Evolutionary conservation across 2,329 filamentous ascomycete species (phyloP), one percentile per base, ranked within the genome.

Genomic region (Pseudocercospora vitis): DNA sequence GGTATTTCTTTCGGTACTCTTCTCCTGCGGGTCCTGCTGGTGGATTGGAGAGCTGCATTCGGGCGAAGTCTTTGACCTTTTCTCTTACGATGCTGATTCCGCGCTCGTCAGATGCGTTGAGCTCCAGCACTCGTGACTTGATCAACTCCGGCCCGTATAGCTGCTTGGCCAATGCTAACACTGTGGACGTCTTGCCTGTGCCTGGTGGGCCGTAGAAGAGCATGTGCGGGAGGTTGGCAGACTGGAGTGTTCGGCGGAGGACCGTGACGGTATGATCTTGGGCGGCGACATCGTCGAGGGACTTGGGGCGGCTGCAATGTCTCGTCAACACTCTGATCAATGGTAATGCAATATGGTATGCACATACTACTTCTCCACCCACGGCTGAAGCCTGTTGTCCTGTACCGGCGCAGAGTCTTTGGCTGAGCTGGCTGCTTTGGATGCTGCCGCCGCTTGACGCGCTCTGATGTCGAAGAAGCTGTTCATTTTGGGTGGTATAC

Each of bases 71-170:
- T 73, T 99, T 99, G 71, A 99, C 91, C 73, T 97, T 97, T 68
- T 96, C 90, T 48, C 94, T 88, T 31, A 99, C 92, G 60, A 99
- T 97, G 56, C 84, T 88, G 70, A 99, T 97, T 49, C 95, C 95
- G 61, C 94, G 91, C 76, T 99, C 94, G 75, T 99, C 94, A 31
- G 95, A 99, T 64, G 95, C 95, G 75, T 99, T 99, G 68, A 99
- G 85, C 76, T 99, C 95, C 57, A 99, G 89, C n/a, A 99, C 94
- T 45, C 95, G 88, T 11, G 89, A 84, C 68, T 90, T 91, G 67
- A 96, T 88, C 66, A 99, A 85, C 62, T 96, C 90, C 35, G 94
- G 94, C 0, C 94, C 95, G 75, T 95, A 99, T 56, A 99, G 87
- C 70, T 97, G 91, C 74, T 96, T 96, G 51, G 94, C 91, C 24